Percentiles rank a stretch among this genome's conserved stretches.
phyloP scores from a whole-genome alignment of 2,329 filamentous ascomycete species.

The Aspergillus sp. region DNA sequence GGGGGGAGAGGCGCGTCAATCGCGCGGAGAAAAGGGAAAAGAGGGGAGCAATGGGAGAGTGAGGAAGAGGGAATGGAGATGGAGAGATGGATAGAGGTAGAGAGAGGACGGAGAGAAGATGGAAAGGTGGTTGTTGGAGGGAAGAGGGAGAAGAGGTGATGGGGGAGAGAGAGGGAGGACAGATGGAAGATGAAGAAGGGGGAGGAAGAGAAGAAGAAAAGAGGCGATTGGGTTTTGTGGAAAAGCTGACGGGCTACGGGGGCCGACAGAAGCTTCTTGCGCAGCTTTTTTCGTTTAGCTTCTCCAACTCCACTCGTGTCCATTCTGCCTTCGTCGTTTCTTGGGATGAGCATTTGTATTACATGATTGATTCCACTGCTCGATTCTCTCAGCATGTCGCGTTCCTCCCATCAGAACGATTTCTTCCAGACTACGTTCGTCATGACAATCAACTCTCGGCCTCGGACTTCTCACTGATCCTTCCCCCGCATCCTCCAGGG shows the following conservation, averaged over 20 bases:
- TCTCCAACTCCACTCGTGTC: conserved; percentile 2
- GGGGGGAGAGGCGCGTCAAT: conserved; percentile 29
- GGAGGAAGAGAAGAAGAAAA: conserved; percentile 7
- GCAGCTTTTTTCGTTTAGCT: conserved; percentile 25
- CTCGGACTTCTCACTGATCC: conserved; percentile 11
- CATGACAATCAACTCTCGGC: neutral
- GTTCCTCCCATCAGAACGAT: conserved; percentile 69
- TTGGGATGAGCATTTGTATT: neutral
- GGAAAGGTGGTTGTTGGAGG: conserved; percentile 13
- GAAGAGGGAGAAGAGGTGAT: conserved; percentile 20
- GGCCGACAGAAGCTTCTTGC: conserved; percentile 26
- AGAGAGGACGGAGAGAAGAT: conserved; percentile 9
- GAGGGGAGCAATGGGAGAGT: conserved; percentile 23
- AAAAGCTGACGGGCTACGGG: conserved; percentile 30
- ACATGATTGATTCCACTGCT: neutral
- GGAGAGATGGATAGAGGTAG: conserved; percentile 14
- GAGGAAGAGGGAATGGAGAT: conserved; percentile 17
- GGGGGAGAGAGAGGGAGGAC: conserved; percentile 27
- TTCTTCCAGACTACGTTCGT: conserved; percentile 92
- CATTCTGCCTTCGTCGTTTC: neutral
- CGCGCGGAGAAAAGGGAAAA: conserved; percentile 25
- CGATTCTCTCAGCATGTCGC: conserved; percentile 51
- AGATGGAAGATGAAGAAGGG: conserved; percentile 13
- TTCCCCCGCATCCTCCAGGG: conserved; percentile 29
- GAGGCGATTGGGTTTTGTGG: conserved; percentile 24